Conservation (phyloP, 208 protist genomes). For the Tritrichomonas musculus region DNA sequence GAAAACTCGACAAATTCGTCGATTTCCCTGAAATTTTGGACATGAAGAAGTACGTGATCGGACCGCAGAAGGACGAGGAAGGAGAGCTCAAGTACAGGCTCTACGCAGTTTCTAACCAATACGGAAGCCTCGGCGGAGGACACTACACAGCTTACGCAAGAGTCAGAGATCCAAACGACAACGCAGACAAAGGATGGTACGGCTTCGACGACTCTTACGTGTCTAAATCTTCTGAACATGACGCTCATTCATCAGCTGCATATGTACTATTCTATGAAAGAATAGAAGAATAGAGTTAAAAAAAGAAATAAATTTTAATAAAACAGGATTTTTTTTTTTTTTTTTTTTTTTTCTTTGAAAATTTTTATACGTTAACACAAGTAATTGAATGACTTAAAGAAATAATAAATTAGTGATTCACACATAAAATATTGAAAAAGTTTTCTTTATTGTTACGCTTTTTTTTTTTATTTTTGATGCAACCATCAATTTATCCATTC, state of each 20-base stretch:
- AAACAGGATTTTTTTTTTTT: too few relatives aligned
- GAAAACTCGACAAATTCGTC: not conserved
- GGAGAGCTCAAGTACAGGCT: not conserved
- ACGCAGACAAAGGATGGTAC: not conserved
- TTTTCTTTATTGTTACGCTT: too few relatives aligned
- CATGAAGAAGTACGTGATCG: not conserved
- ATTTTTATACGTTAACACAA: too few relatives aligned
- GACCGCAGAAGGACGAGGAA: not conserved
- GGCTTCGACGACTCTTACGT: not conserved
- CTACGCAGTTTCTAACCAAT: not conserved
- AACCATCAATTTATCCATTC: too few relatives aligned
- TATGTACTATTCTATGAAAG: slow-evolving; percentile 22
- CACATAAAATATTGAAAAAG: too few relatives aligned
- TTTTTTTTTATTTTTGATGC: too few relatives aligned
- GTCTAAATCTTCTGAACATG: not conserved
- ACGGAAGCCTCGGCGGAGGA: not conserved
- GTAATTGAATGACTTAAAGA: too few relatives aligned
- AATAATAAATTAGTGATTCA: too few relatives aligned
- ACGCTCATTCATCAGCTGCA: not conserved
- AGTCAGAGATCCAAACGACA: too few relatives aligned
- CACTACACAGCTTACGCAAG: not conserved
- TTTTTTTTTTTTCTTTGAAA: too few relatives aligned
- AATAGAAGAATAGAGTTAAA: not conserved
- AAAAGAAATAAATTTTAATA: too few relatives aligned
- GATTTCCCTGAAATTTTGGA: not conserved